These are phyloP conservation scores for Lipomyces chichibuensis DNA, from an alignment of 805 yeast genomes.

Conservation along the genomic window DNA sequence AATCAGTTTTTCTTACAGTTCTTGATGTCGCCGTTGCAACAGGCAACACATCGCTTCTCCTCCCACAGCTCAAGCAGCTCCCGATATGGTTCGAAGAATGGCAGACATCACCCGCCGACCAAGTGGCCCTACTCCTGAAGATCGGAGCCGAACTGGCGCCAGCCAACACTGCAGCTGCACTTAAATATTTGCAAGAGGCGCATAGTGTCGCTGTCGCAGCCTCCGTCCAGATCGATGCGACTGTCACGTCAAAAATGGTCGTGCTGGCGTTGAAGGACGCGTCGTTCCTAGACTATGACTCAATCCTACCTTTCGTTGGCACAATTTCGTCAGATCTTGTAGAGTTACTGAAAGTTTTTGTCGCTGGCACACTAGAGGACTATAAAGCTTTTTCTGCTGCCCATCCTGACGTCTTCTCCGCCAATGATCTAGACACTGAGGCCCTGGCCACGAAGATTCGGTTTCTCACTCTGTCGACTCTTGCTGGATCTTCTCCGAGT, in stretches of 20 bases:
- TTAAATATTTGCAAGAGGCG: constrained; percentile 39
- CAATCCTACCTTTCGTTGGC: constrained; percentile 6
- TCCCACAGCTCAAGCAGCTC: constrained; percentile 46
- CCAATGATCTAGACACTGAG: constrained; percentile 23
- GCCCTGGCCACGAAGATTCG: constrained; percentile 34
- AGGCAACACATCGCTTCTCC: constrained; percentile 43
- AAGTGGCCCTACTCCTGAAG: constrained; percentile 39
- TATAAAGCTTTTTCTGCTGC: constrained; percentile 22
- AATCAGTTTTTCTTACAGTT: constrained; percentile 43
- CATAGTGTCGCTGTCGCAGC: constrained; percentile 32
- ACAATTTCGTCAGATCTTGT: constrained; percentile 34
- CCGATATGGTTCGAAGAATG: constrained; percentile 47
- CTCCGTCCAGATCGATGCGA: constrained; percentile 12
- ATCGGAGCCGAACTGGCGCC: constrained; percentile 37
- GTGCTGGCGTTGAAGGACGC: constrained; percentile 19
- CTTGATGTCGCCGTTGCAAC: constrained; percentile 44
- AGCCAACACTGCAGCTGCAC: constrained; percentile 13
- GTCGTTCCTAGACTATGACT: constrained; percentile 28
- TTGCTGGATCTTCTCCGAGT: constrained; percentile 31
- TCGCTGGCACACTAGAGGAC: constrained; percentile 31
- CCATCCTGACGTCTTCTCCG: constrained; percentile 16
- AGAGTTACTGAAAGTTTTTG: constrained; percentile 40
- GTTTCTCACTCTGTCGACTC: constrained; percentile 34
- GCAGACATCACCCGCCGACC: constrained; percentile 40
- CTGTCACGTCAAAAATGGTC: constrained; percentile 12